Evolutionary conservation across 495 filamentous ascomycete genomes (phyloP).

Genomic region (Tuber umbilicatum): DNA sequence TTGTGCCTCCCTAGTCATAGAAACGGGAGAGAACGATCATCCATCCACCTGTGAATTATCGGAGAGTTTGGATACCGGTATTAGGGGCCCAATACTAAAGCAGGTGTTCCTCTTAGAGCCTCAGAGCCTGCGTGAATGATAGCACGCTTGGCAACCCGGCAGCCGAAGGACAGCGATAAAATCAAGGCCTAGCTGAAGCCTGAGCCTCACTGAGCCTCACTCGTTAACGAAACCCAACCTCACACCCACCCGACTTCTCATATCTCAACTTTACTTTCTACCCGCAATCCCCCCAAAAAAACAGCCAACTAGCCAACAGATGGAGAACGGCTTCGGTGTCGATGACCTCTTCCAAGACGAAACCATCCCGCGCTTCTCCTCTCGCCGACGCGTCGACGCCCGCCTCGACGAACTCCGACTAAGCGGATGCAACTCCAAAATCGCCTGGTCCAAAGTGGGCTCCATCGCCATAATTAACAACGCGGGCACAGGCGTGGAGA

Average conservation of each 20-base stretch:
- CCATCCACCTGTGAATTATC: neutral
- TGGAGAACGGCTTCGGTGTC: conserved; percentile 34
- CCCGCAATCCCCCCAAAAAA: neutral
- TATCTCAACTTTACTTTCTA: neutral
- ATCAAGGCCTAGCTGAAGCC: neutral
- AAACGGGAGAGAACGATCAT: neutral
- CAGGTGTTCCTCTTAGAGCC: neutral
- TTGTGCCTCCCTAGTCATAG: neutral
- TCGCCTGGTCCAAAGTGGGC: conserved; percentile 85
- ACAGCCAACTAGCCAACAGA: neutral
- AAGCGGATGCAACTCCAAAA: conserved; percentile 71
- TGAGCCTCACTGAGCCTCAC: neutral
- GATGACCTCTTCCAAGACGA: conserved; percentile 41
- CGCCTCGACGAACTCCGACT: conserved; percentile 72
- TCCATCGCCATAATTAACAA: conserved; percentile 74
- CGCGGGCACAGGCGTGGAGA: conserved; percentile 60
- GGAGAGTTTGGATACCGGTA: neutral
- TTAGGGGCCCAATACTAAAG: neutral
- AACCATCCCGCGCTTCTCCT: conserved; percentile 17
- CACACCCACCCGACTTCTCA: neutral
- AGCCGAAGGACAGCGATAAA: neutral
- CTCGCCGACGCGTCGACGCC: conserved; percentile 30
- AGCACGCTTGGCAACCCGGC: neutral
- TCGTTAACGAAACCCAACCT: neutral
- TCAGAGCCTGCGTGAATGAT: neutral